A percentile compares a stretch with the other conserved stretches of the same genome.
Evolutionary conservation across 495 filamentous ascomycete genomes (phyloP).

Genomic region (Xylaria venustula): DNA sequence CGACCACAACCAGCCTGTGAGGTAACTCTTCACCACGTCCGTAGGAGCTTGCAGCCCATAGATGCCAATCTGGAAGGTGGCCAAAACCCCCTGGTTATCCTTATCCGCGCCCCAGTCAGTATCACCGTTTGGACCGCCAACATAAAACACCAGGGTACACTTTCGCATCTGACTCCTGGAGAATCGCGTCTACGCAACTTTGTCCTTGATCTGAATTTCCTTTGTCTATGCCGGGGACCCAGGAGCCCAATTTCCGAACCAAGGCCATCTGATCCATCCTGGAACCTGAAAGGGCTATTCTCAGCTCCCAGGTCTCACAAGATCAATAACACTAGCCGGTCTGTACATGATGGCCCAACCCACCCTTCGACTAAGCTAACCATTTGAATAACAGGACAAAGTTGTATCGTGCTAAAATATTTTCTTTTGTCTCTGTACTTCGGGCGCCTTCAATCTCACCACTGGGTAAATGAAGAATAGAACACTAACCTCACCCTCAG

Average conservation of each 20-base stretch:
- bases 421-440: slow-evolving; percentile 35
- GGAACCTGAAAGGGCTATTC: too few relatives aligned
- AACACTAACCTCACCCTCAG: slow-evolving; percentile 52
- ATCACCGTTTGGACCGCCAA: too few relatives aligned
- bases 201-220: slow-evolving; percentile 17
- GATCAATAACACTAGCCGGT: slow-evolving; percentile 37
- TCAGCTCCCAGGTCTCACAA: background rate
- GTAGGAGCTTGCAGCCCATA: too few relatives aligned
- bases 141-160: too few relatives aligned
- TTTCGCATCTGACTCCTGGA: background rate
- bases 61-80: too few relatives aligned
- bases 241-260: background rate
- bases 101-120: too few relatives aligned
- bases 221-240: slow-evolving; percentile 2
- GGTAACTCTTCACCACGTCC: background rate
- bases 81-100: too few relatives aligned
- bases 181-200: slow-evolving; percentile 12
- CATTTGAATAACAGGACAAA: slow-evolving; percentile 40
- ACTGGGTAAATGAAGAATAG: slow-evolving; percentile 39
- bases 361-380: slow-evolving; percentile 23
- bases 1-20: background rate
- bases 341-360: slow-evolving; percentile 31
- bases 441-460: slow-evolving; percentile 28
- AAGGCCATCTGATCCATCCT: background rate
- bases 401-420: slow-evolving; percentile 43